Percentiles rank a stretch among this genome's conserved stretches.
Conservation (phyloP, 495 filamentous ascomycete species). For the Penicillium macrosclerotiorum region DNA sequence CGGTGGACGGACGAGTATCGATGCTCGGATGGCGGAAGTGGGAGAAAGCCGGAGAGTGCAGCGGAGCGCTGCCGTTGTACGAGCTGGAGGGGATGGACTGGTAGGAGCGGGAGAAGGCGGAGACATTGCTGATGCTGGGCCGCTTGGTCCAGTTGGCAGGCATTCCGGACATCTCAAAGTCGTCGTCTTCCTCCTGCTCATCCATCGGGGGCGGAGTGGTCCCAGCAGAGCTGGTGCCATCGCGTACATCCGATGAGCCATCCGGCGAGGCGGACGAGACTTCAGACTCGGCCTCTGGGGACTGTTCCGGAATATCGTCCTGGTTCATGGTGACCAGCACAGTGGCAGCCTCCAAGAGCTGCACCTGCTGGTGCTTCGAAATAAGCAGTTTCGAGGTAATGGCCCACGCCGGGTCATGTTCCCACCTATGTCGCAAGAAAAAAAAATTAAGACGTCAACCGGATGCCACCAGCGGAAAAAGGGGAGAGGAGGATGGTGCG, state of each 20-base stretch:
- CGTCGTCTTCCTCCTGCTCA: conserved; percentile 43
- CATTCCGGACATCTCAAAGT: conserved; percentile 41
- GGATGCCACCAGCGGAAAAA: conserved; percentile 20
- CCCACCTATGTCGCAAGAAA: conserved; percentile 73
- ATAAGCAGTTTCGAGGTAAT: conserved; percentile 97
- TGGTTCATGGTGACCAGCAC: conserved; percentile 92
- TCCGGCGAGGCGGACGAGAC: conserved; percentile 78
- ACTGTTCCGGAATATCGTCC: conserved; percentile 52
- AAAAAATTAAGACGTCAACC: conserved; percentile 48
- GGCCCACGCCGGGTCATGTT: conserved; percentile 98
- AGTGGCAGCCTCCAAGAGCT: conserved; percentile 92
- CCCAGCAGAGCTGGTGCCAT: conserved; percentile 60
- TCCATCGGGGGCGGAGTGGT: conserved; percentile 55
- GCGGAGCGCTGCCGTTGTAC: conserved; percentile 43
- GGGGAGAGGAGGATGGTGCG: conserved; percentile 8
- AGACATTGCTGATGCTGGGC: conserved; percentile 58
- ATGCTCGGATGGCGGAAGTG: conserved; percentile 54
- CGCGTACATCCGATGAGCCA: conserved; percentile 71
- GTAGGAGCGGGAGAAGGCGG: conserved; percentile 77
- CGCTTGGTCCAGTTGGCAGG: conserved; percentile 38
- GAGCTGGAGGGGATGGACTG: conserved; percentile 68
- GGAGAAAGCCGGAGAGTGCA: conserved; percentile 47
- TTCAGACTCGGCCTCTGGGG: conserved; percentile 70
- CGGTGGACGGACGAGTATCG: conserved; percentile 61
- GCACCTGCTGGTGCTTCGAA: conserved; percentile 99